Base-by-base conservation (phyloP, 2,329 filamentous ascomycete genomes). In the Nemania abortiva region DNA sequence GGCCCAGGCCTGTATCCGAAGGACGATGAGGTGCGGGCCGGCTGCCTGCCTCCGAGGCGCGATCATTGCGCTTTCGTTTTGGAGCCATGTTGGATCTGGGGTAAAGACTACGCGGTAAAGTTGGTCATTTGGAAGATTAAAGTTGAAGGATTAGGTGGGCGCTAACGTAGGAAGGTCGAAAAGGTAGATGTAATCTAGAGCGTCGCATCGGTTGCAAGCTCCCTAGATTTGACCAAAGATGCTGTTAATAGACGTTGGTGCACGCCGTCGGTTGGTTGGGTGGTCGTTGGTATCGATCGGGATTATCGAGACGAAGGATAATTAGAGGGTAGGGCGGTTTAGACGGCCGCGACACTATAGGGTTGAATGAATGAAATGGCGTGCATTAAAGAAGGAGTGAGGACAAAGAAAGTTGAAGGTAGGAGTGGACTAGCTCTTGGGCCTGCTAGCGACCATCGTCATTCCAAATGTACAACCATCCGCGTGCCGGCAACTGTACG, bases 21-120 rank as follows among this genome's bases (percentile, higher is more conserved):
- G 89, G 89, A 39, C 88, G 87, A 79, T 91, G 88, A 60, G 90
- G 89, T 59, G 89, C 86, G 22, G 89, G 88, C 69, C 89, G 84
- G 71, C 80, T 81, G 56, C 82, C 82, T 60, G 76, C 70, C 66
- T 89, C 87, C 70, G 80, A 79, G 69, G 82, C 79, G 72, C 87
- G 82, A 56, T 88, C 86, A 76, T 82, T 82, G 78, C 87, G 85
- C 84, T 89, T 90, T 75, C 88, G 84, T 81, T 89, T 89, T 31
- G 85, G 84, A 81, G 86, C 84, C 87, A 89, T 89, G 66, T 72
- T 81, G 69, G 27, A 22, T 66, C 54, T 42, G 47, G 57, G 63
- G 62, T 65, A 60, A 70, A 69, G 56, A 63, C 71, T 72, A 68
- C 66, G 69, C 49, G 68, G 56, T 59, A 65, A 55, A 49, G 67